Conservation (phyloP, 1,284 basidiomycete genomes). For the Rhizoctonia solani region DNA sequence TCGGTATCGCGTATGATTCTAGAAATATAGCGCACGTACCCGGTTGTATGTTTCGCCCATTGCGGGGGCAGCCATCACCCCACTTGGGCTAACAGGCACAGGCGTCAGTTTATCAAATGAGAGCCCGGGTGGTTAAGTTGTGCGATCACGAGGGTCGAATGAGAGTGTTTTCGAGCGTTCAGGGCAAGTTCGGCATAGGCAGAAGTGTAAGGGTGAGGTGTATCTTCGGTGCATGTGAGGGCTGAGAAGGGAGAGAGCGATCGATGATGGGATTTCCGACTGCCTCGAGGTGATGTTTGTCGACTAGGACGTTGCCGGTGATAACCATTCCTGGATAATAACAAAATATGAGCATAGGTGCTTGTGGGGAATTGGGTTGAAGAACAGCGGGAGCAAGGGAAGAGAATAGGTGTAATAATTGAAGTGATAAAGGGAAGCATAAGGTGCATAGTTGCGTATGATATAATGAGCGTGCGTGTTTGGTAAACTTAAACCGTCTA, state of each 20-base stretch:
- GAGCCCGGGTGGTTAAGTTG: neutral
- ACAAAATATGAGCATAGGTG: neutral
- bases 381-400: neutral
- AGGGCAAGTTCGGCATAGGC: neutral
- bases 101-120: neutral
- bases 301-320: neutral
- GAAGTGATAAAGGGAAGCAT: too few species aligned
- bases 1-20: neutral
- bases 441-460: too few species aligned
- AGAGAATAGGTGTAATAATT: neutral
- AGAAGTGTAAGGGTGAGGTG: neutral
- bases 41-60: slow-evolving; percentile 4
- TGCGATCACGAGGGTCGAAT: neutral
- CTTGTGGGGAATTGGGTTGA: neutral
- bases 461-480: too few species aligned
- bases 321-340: neutral
- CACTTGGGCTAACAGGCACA: neutral
- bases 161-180: neutral
- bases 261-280: neutral
- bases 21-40: neutral
- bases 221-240: neutral
- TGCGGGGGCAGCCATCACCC: neutral
- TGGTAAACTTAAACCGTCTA: too few species aligned
- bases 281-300: slow-evolving; percentile 10
- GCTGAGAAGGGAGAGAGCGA: neutral